Evolutionary conservation across 73 alveolate species (phyloP), one percentile per base, ranked within the genome.

Genomic region (Paraurostyla sp.): DNA sequence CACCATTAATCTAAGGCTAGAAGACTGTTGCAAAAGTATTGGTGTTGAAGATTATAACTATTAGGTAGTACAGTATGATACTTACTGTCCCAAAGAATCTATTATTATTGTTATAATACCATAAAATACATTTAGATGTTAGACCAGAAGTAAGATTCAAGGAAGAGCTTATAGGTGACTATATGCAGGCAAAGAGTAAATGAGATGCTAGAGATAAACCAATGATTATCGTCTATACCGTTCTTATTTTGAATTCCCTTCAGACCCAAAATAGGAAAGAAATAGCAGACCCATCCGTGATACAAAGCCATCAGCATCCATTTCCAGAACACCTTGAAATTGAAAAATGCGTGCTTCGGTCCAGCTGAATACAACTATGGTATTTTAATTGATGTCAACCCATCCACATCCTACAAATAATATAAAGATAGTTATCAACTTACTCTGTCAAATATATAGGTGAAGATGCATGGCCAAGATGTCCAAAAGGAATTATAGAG

Each of bases 331-430:
- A 91, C 87, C 75, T 87, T 82, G 45, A 89, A 80, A 71, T 81
- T 94, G 80, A 96, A 94, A 76, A 86, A 92, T 16, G 62, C 80
- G 46, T 83, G 76, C 49, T 87, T 76, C 18, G 94, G 98, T 0
- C 99, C 99, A 0, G 99, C 99, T 45, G 92, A 84, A 75, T 94
- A 96, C 58, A 94, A 59, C 29, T 71, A 40, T 0, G 99, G 99
- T 52, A 62, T 78, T 54, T 82, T 83, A 42, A 88, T 51, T 27
- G 97, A 84, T n/a, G 63, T 56, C 42, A 84, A 68, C 0, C 89
- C 91, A 51, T 89, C 80, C 59, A 89, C 89, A 87, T 96, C 99
- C 69, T 52, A 52, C 23, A 35, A 9, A 13, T 13, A 9, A 62
- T 36, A 49, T 92, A 80, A 11, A 92, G 83, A 1, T 33, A 13